Evolutionary conservation across 257 asterid species (phyloP).

Genomic region (Salvia hispanica): DNA sequence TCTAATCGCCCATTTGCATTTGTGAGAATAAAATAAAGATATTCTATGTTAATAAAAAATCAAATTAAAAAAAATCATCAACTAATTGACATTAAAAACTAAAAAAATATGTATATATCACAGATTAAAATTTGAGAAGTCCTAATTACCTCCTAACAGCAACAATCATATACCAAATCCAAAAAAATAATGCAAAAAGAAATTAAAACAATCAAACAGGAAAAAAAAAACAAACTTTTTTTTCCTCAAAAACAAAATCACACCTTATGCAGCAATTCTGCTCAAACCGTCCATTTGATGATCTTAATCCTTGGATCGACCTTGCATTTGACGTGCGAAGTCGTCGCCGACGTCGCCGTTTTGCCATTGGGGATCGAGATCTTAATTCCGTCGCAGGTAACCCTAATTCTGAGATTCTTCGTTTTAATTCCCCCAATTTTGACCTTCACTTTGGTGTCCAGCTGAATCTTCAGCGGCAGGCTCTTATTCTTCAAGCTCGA

Average conservation of each 20-base stretch:
- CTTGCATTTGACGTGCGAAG: conserved; percentile 58
- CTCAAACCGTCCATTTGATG: conserved; percentile 72
- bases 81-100: conserved; percentile 5
- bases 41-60: neutral
- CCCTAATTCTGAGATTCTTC: conserved; percentile 62
- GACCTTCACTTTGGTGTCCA: conserved; percentile 70
- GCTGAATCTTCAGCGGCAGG: conserved; percentile 55
- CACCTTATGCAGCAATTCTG: conserved; percentile 29
- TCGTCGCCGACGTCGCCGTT: conserved; percentile 50
- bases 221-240: neutral
- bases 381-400: conserved; percentile 60
- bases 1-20: too few species aligned
- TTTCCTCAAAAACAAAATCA: conserved; percentile 22
- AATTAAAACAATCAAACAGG: conserved; percentile 16
- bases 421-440: conserved; percentile 65
- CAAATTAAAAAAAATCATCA: neutral
- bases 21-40: too few species aligned
- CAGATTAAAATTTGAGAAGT: conserved; percentile 12
- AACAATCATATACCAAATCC: conserved; percentile 43
- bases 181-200: conserved; percentile 20
- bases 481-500: conserved; percentile 59
- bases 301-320: conserved; percentile 71
- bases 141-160: conserved; percentile 35
- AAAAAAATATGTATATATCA: conserved; percentile 27
- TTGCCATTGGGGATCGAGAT: conserved; percentile 55